Conservation (phyloP, 306 rosid genomes). For the Arachis hypogaea region DNA sequence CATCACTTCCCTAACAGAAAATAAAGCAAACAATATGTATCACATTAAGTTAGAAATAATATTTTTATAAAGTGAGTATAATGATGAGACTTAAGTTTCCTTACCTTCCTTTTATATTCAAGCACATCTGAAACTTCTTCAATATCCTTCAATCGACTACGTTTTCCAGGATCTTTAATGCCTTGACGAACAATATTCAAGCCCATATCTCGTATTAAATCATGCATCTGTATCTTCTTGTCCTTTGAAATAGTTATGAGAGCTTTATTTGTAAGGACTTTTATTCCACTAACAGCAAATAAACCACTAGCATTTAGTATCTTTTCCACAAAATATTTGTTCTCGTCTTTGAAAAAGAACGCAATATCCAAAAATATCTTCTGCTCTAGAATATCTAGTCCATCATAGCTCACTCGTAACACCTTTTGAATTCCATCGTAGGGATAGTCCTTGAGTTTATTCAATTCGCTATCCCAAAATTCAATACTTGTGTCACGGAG, state of each 20-base stretch:
- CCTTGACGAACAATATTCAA: neutral
- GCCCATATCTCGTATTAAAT: neutral
- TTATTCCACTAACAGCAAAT: neutral
- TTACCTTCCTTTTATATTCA: neutral
- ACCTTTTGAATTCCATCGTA: conserved; percentile 7
- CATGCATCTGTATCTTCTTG: neutral
- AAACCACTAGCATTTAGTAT: conserved; percentile 1
- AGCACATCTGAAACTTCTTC: conserved; percentile 11
- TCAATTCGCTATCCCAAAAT: conserved; percentile 19
- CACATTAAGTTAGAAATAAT: neutral
- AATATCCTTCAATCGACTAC: neutral
- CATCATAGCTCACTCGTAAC: conserved; percentile 25
- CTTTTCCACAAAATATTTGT: neutral
- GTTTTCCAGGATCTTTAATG: neutral
- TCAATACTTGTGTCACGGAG: neutral
- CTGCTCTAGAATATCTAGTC: neutral
- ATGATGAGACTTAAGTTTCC: neutral
- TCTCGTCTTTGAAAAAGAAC: conserved; percentile 3
- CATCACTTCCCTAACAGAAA: neutral
- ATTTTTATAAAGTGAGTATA: no score
- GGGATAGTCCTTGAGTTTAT: neutral
- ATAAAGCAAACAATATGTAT: neutral
- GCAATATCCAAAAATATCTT: conserved; percentile 35
- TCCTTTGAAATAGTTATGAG: neutral
- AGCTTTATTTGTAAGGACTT: conserved; percentile 2